Base-by-base conservation (phyloP, 2,329 filamentous ascomycete genomes). In the Mollisiaceae sp. region DNA sequence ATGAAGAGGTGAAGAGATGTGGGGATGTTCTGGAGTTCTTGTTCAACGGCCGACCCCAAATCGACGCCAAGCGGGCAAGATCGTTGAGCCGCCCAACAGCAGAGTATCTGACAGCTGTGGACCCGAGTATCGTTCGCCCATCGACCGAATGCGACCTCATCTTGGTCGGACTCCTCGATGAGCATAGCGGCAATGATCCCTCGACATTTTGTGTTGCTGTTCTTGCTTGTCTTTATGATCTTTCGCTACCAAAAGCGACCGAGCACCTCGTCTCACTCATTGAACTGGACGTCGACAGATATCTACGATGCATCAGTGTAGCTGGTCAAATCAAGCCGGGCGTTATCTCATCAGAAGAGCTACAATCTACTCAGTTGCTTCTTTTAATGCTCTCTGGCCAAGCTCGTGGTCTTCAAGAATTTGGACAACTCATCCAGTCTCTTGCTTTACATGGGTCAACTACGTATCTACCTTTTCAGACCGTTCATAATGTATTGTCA, bases 251-350 rank as follows among this genome's bases (percentile, higher is more conserved):
- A n/a, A n/a, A 18, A 22, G 59, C 59, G 12, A 54, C 59, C 3
- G 15, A 60, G 15, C 22, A 52, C 20, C 27, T 60, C 2, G 22
- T 24, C 18, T 50, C 45, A 4, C n/a, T 54, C n/a, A 4, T 36
- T 5, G 47, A 41, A 24, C 8, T 61, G 22, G 59, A 61, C 27
- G 20, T 54, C 20, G n/a, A 38, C 22, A 52, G 35, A 43, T 61
- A 61, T 32, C 22, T 61, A 54, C 59, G 59, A 38, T 61, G 41
- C 47, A 41, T 60, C 15, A 54, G 52, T 27, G 43, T 60, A 20
- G 59, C 43, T 9, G 11, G 56, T 27, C 56, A 59, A 24, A 59
- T 59, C 4, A 59, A 59, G 12, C 20, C 56, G 24, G 56, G 22
- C 9, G 18, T 59, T 14, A 59, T 59, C 8, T 32, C 56, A 22